These are phyloP conservation scores for Neolentinus lepideus DNA, from an alignment of 1,284 basidiomycete genomes.

Conservation along the genomic window DNA sequence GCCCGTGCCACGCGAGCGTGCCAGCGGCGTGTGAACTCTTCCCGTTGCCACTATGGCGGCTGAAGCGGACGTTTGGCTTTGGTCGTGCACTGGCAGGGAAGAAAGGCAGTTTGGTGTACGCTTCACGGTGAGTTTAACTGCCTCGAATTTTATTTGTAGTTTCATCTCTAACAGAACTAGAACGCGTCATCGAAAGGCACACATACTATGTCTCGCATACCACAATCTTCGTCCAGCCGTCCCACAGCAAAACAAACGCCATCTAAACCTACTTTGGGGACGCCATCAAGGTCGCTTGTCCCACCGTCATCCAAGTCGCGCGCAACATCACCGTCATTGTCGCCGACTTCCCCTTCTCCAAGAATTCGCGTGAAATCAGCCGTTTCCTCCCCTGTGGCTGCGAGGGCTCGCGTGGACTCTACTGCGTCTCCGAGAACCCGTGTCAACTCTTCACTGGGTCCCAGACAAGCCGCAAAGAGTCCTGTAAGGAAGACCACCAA, in stretches of 20 bases:
- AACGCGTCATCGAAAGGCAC: background rate
- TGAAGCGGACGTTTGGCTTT: no score
- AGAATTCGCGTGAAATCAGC: constrained; percentile 9
- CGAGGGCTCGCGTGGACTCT: background rate
- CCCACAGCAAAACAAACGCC: constrained; percentile 7
- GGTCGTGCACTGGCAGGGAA: no score
- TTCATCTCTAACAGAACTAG: no score
- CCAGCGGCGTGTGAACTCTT: no score
- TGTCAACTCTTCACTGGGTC: background rate
- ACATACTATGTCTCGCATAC: constrained; percentile 50
- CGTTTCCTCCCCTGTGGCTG: constrained; percentile 1
- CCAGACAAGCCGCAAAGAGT: background rate
- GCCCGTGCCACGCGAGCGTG: no score
- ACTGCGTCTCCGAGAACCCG: background rate
- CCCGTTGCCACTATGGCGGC: no score
- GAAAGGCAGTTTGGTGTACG: no score
- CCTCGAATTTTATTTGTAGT: no score
- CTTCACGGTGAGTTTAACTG: no score
- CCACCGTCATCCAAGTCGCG: constrained; percentile 7
- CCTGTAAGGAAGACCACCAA: background rate
- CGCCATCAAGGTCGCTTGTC: constrained; percentile 12
- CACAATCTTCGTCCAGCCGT: constrained; percentile 35
- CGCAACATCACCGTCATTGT: constrained; percentile 11
- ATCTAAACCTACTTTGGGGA: constrained; percentile 14
- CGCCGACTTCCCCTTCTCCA: constrained; percentile 3